phyloP scores from a whole-genome alignment of 768 basidiomycete species.

The Mycena metata region DNA sequence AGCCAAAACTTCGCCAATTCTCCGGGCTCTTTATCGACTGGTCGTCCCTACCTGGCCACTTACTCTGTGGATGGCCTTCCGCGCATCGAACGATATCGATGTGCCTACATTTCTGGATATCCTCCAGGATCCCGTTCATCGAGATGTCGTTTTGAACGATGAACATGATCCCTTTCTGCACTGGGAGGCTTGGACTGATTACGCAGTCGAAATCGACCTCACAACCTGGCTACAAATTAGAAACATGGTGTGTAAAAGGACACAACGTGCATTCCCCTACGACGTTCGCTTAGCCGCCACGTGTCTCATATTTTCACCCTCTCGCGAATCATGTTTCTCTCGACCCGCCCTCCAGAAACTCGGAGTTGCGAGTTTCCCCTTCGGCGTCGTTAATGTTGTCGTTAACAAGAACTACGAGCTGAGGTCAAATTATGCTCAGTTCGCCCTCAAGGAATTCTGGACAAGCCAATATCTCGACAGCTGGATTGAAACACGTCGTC shows the following conservation, averaged over 20 bases:
- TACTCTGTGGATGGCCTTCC: constrained; percentile 23
- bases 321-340: neutral
- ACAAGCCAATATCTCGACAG: neutral
- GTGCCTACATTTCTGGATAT: constrained; percentile 1
- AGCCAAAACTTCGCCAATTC: neutral
- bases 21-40: constrained; percentile 13
- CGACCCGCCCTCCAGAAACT: neutral
- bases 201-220: too few relatives aligned
- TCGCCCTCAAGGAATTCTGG: constrained; percentile 15
- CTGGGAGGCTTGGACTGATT: too few relatives aligned
- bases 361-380: neutral
- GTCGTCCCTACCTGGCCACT: constrained; percentile 27
- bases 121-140: too few relatives aligned
- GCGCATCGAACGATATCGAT: neutral
- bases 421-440: neutral
- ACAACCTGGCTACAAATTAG: constrained; percentile 14
- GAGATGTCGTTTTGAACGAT: too few relatives aligned
- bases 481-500: too few relatives aligned
- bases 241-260: neutral
- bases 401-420: neutral
- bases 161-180: too few relatives aligned
- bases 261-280: neutral
- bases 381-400: neutral
- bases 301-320: constrained; percentile 1
- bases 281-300: constrained; percentile 2